Conservation (phyloP, 768 basidiomycete species). For the Stropharia rugosoannulata region DNA sequence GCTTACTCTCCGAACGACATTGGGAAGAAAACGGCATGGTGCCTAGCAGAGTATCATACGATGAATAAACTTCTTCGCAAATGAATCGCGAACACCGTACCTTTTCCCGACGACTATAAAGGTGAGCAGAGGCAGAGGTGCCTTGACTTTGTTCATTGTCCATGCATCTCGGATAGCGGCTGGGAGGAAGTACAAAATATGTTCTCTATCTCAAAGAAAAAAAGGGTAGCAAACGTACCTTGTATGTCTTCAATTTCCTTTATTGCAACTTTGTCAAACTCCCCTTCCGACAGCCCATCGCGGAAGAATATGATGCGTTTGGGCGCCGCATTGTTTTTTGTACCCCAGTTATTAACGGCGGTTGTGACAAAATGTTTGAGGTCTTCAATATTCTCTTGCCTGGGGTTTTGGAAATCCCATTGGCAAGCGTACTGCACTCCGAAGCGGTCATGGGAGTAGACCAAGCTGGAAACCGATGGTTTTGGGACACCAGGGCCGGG, state of each 20-base stretch:
- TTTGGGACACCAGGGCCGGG: conserved; percentile 50
- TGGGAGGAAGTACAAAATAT: background rate
- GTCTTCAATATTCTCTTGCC: conserved; percentile 45
- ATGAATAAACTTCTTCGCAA: conserved; percentile 20
- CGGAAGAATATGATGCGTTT: conserved; percentile 43
- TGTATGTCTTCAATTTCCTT: conserved; percentile 46
- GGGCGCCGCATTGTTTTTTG: conserved; percentile 15
- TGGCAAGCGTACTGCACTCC: conserved; percentile 46
- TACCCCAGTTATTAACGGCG: conserved; percentile 20
- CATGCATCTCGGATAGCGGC: conserved; percentile 16
- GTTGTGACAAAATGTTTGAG: conserved; percentile 21
- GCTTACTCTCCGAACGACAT: background rate
- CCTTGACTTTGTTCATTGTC: background rate
- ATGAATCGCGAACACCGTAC: conserved; percentile 53
- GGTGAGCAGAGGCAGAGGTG: conserved; percentile 38
- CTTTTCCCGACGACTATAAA: conserved; percentile 67
- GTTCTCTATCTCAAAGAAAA: background rate
- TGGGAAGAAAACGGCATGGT: conserved; percentile 29
- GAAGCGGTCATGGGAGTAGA: conserved; percentile 48
- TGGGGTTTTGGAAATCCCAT: conserved; percentile 42
- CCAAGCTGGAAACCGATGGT: conserved; percentile 61
- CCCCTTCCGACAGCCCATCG: conserved; percentile 47
- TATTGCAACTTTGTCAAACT: conserved; percentile 32
- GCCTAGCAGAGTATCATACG: conserved; percentile 12
- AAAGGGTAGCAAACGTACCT: conserved; percentile 25